Base-by-base conservation (phyloP, 2,329 filamentous ascomycete species). In the Alternaria metachromatica region DNA sequence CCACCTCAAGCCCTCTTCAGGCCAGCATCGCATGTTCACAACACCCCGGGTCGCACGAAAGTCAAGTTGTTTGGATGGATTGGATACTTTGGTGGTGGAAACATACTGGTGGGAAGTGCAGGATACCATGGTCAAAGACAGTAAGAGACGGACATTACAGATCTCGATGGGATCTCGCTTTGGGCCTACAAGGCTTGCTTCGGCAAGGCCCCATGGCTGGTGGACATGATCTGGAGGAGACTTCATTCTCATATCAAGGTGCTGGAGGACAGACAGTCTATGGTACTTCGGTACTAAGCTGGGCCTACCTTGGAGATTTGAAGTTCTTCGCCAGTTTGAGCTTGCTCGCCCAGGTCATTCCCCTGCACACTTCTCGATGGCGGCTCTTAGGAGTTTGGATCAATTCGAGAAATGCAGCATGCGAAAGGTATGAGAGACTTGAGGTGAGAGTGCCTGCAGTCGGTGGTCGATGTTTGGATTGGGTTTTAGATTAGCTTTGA, bases 261-360 rank as follows among this genome's bases (percentile, higher is more conserved):
- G 64, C 20, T 56, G 64, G 64, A 67, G 62, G 59, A 67, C 23
- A 67, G 64, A 67, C 43, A 33, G 60, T 59, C 60, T 41, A 54
- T 58, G 46, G 60, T 58, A 18, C 60, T 44, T 60, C 50, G 28
- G 58, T 57, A 55, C 58, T 62, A 64, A 58, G 61, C 46, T 51
- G 44, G 64, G 64, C 61, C 62, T 66, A 26, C 61, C 51, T 50
- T 59, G 58, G 48, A 57, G 55, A 59, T 41, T 20, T 26, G 37
- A 11, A 41, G 37, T 55, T 25, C 6, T 51, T 23, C 49, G 49
- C 18, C 26, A 37, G 49, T 33, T 20, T 51, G 49, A 30, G 49
- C 21, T 51, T 30, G 49, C 48, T 30, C 26, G 48, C 49, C 49
- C 28, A 43, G 28, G 51, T 51, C 55, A 28, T 44, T 25, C 25